Conservation (phyloP, 495 filamentous ascomycete species). For the Rostrohypoxylon terebratum region DNA sequence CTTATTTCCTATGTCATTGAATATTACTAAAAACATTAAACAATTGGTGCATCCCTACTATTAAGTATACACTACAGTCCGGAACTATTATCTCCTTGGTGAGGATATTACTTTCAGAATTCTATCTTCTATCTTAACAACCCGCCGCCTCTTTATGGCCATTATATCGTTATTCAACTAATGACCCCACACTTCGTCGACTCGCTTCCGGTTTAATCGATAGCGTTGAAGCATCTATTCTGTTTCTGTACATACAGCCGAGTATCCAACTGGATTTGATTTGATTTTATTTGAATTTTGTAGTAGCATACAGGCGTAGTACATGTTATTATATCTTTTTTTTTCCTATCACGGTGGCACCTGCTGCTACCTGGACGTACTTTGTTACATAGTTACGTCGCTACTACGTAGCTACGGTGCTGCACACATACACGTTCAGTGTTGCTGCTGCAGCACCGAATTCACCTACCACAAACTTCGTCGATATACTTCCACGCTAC, state of each 20-base stretch:
- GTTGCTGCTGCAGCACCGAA: background rate
- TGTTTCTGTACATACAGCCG: conserved; percentile 33
- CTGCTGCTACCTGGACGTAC: background rate
- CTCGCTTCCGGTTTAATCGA: conserved; percentile 40
- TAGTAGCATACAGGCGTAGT: conserved; percentile 7
- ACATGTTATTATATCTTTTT: conserved; percentile 1
- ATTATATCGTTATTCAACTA: conserved; percentile 27
- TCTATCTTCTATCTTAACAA: background rate
- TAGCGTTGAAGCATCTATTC: conserved; percentile 34
- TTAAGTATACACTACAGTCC: background rate
- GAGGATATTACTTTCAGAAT: conserved; percentile 1
- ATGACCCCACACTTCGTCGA: background rate
- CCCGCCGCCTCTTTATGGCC: background rate
- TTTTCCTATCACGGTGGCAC: conserved; percentile 21
- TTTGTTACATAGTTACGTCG: background rate
- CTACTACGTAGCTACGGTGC: background rate
- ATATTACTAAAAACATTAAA: background rate
- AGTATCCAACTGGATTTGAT: conserved; percentile 31
- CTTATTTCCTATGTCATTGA: background rate
- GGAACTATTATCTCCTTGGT: background rate
- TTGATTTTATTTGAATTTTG: too few relatives aligned
- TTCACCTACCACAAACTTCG: conserved; percentile 1
- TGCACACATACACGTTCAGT: background rate
- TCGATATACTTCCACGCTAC: background rate
- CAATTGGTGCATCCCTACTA: background rate